phyloP scores from a whole-genome alignment of 257 asterid species.

The Ballota nigra region DNA sequence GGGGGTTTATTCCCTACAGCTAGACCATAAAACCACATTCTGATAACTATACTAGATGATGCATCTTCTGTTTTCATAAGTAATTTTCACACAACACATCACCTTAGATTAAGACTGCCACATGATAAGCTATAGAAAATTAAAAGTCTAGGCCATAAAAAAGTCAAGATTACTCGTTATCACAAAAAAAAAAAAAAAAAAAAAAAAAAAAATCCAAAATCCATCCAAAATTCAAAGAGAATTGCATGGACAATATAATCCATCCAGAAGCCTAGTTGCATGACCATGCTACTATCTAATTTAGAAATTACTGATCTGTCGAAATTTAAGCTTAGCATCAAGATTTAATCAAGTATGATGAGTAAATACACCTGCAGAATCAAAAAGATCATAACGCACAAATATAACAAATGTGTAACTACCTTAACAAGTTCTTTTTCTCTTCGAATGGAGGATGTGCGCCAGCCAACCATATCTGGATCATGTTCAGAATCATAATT shows the following conservation, averaged over 20 bases:
- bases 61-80: too few relatives aligned
- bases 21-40: too few relatives aligned
- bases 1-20: too few relatives aligned
- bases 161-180: too few relatives aligned
- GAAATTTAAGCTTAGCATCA: background rate
- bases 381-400: background rate
- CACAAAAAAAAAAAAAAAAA: too few relatives aligned
- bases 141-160: too few relatives aligned
- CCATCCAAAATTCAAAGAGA: too few relatives aligned
- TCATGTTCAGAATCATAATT: slow-evolving; percentile 39
- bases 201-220: too few relatives aligned
- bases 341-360: background rate
- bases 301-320: background rate
- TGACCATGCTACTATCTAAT: background rate
- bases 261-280: background rate
- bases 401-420: slow-evolving; percentile 15
- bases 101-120: too few relatives aligned
- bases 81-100: too few relatives aligned
- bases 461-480: slow-evolving; percentile 98
- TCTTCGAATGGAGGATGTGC: slow-evolving; percentile 89
- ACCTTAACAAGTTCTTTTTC: slow-evolving; percentile 82
- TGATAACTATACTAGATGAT: too few relatives aligned
- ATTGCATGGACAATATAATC: background rate
- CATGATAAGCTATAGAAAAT: too few relatives aligned
- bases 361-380: background rate